phyloP scores from a whole-genome alignment of 2,329 filamentous ascomycete genomes.

The Sporothrix protearum region DNA sequence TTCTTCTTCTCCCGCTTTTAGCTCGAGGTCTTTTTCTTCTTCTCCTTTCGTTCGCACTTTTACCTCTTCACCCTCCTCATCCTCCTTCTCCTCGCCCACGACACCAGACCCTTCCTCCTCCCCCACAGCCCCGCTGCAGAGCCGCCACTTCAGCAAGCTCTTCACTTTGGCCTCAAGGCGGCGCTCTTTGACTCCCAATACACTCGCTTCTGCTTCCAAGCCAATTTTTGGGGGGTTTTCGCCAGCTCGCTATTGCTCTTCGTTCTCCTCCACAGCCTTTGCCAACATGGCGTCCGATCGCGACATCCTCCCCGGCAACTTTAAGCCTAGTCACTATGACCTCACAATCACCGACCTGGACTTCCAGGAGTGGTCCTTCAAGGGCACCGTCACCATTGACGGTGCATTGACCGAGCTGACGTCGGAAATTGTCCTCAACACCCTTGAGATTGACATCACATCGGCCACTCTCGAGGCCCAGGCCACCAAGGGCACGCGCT shows the following conservation, averaged over 20 bases:
- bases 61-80: neutral
- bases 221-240: neutral
- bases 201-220: neutral
- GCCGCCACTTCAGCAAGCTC: neutral
- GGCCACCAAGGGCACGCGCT: conserved; percentile 54
- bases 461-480: conserved; percentile 58
- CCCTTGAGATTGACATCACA: conserved; percentile 75
- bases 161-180: neutral
- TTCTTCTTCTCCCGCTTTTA: conserved; percentile 14
- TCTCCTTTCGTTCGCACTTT: neutral
- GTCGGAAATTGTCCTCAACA: conserved; percentile 77
- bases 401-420: conserved; percentile 67
- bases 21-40: neutral
- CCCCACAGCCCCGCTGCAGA: neutral
- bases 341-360: conserved; percentile 79
- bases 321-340: conserved; percentile 82
- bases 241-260: neutral
- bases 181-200: neutral
- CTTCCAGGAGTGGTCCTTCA: conserved; percentile 70
- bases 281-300: conserved; percentile 52
- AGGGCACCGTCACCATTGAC: conserved; percentile 76
- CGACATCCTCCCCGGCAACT: conserved; percentile 58
- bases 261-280: conserved; percentile 1
- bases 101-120: neutral
- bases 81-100: neutral